Base-by-base conservation (phyloP, 1,284 basidiomycete genomes). In the Farysia itapuensis region DNA sequence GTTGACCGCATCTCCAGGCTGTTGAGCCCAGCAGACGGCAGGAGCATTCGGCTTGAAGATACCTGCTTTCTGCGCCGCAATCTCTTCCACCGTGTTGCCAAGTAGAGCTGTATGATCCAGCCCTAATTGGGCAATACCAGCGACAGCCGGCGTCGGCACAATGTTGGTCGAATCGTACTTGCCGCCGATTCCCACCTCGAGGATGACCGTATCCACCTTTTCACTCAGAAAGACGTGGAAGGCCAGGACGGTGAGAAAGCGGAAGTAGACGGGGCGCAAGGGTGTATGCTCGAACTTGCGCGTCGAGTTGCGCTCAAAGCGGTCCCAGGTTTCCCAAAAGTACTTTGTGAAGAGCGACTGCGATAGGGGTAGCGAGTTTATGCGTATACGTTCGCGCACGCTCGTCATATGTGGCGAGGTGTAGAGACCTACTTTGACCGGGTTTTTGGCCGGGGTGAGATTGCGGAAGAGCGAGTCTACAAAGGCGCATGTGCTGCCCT, bases 271-370 rank as follows among this genome's bases (percentile, higher is more conserved):
- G 13, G 95, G 95, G 81, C 87, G 88, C 21, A 80, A 64, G 12
- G 86, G 82, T 7, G 86, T 87, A 11, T 56, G 16, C 9, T 59
- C 61, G 35, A 56, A 50, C 43, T 57, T 38, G 34, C 69, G 49
- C 21, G 43, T 24, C 7, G 67, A 37, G 69, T 90, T 89, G n/a
- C 81, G 74, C 39, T 86, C 83, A 3, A 98, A 81, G 45, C 81
- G 83, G 72, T 97, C 89, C 95, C 94, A 99, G 1, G 98, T 87
- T 71, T 98, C 86, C 75, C 93, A 99, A 79, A 98, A 98, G 77
- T 87, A 95, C 68, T 83, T 86, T 4, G 92, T 82, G 77, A 98
- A 99, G 32, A 85, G 79, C 20, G 87, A 85, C 74, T 98, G 94
- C 1, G 87, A 86, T 41, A 99, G 80, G 0, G 95, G 94, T 20